Percentiles rank a stretch among this genome's conserved stretches.
Conservation (phyloP, 176 grass and related monocot genomes). For the Guadua angustifolia region DNA sequence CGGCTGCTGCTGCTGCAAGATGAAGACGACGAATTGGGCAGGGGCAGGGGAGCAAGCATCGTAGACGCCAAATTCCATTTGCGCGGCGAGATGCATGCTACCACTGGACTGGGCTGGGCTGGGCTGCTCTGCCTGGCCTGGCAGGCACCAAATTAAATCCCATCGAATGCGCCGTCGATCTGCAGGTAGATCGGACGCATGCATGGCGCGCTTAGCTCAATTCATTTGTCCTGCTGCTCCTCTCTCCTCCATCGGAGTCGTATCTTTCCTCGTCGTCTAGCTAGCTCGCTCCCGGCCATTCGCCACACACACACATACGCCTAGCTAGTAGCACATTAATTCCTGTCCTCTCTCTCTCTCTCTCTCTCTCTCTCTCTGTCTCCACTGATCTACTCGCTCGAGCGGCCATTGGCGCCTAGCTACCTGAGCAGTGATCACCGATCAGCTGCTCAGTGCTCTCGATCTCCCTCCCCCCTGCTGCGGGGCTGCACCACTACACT, state of each 20-base stretch:
- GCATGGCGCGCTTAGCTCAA: neutral
- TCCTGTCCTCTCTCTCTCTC: neutral
- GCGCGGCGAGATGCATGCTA: neutral
- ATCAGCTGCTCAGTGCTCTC: neutral
- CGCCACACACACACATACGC: too few species aligned
- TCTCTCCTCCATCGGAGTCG: neutral
- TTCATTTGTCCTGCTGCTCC: neutral
- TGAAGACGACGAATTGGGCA: neutral
- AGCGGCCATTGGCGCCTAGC: neutral
- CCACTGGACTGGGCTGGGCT: neutral
- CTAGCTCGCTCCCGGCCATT: neutral
- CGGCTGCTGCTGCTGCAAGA: neutral
- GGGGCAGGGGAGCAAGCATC: conserved; percentile 32
- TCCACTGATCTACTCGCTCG: neutral
- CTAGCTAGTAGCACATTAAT: too few species aligned
- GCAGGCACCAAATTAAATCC: too few species aligned
- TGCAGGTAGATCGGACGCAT: neutral
- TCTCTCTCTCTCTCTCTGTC: neutral
- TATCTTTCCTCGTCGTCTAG: neutral
- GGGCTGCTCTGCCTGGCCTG: too few species aligned
- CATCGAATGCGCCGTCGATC: too few species aligned
- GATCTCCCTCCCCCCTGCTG: too few species aligned
- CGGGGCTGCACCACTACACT: neutral
- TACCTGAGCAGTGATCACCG: neutral
- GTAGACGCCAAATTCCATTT: conserved; percentile 40